Conservation (phyloP, 164 flowering plant genomes). For the Magnolia changhungtana region DNA sequence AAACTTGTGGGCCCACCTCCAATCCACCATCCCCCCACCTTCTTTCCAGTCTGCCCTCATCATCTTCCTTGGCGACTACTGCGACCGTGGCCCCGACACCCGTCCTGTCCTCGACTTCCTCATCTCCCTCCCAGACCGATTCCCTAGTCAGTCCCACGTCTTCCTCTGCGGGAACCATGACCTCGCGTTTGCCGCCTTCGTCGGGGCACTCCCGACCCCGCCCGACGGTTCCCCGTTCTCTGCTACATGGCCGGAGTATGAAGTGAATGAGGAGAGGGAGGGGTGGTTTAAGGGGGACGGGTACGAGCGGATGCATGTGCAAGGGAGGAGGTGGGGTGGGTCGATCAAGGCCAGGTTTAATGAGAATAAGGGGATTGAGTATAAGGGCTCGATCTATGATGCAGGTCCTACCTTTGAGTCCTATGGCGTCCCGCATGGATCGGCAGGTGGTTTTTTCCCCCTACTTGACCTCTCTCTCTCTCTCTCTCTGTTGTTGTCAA, state of each 20-base stretch:
- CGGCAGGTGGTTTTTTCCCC: conserved; percentile 52
- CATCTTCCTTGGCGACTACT: conserved; percentile 93
- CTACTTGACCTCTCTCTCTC: not conserved
- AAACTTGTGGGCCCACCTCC: conserved; percentile 76
- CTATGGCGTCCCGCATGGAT: conserved; percentile 89
- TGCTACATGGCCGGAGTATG: conserved; percentile 77
- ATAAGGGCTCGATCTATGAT: conserved; percentile 80
- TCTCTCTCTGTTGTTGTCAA: not conserved
- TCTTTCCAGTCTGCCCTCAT: conserved; percentile 56
- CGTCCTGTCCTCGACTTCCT: conserved; percentile 62
- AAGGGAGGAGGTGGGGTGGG: conserved; percentile 93
- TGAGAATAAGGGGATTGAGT: conserved; percentile 47
- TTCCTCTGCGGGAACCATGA: conserved; percentile 94
- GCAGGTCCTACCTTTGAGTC: conserved; percentile 84
- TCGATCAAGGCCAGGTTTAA: conserved; percentile 49
- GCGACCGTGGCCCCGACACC: conserved; percentile 89
- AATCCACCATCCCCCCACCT: conserved; percentile 38
- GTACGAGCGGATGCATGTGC: conserved; percentile 77
- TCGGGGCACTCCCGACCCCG: conserved; percentile 59
- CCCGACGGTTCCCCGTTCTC: conserved; percentile 43
- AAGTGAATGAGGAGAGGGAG: conserved; percentile 67
- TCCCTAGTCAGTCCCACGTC: conserved; percentile 79
- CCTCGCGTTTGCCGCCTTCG: conserved; percentile 76
- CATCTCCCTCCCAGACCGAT: conserved; percentile 48
- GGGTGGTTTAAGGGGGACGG: conserved; percentile 86